Percentiles rank a stretch among this genome's conserved stretches.
phyloP scores from a whole-genome alignment of 2,329 filamentous ascomycete species.

The Trichophyton schoenleinii region DNA sequence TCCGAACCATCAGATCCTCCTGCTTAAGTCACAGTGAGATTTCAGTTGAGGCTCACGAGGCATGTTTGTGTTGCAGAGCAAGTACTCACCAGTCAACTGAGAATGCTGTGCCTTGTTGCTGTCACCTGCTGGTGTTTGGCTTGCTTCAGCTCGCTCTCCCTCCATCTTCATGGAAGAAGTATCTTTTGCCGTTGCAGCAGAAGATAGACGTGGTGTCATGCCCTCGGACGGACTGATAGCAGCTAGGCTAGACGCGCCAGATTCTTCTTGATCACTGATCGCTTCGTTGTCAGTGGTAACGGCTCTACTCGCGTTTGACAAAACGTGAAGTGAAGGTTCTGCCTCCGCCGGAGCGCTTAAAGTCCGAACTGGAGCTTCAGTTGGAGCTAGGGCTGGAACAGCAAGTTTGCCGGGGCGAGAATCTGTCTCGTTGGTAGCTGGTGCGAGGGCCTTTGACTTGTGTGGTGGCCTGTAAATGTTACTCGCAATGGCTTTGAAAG shows the following conservation, averaged over 20 bases:
- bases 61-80: neutral
- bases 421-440: neutral
- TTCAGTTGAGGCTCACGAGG: neutral
- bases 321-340: neutral
- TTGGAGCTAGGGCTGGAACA: neutral
- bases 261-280: neutral
- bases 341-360: neutral
- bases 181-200: neutral
- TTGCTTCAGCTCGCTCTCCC: neutral
- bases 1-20: constrained; percentile 15
- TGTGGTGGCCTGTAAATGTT: neutral
- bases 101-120: neutral
- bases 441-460: too few species aligned
- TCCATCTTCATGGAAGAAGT: neutral
- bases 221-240: neutral
- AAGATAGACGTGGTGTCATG: neutral
- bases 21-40: neutral
- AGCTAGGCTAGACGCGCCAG: neutral
- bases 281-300: neutral
- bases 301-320: neutral
- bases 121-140: neutral
- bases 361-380: neutral
- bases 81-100: neutral
- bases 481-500: neutral
- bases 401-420: neutral